A percentile compares a stretch with the other conserved stretches of the same genome.
Conservation (phyloP, 1,284 basidiomycete genomes). For the Cryptococcus amylolentus region DNA sequence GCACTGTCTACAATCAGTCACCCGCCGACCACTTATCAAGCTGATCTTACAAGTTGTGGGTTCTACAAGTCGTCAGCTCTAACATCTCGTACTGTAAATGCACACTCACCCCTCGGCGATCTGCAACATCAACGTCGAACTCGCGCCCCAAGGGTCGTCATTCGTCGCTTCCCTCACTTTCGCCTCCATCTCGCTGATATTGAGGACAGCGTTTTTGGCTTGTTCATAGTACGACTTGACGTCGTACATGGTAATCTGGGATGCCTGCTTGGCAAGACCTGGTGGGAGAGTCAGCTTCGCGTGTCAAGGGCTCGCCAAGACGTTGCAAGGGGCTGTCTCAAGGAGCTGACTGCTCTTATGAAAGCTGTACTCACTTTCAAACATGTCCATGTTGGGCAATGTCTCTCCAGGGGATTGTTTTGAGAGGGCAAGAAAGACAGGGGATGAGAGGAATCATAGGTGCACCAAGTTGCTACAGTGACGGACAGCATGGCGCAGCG, state of each 20-base stretch:
- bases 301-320: not conserved
- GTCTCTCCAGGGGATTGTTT: not conserved
- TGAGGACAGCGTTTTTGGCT: conserved; percentile 70
- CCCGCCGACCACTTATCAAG: not conserved
- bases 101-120: conserved; percentile 83
- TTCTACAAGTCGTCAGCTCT: conserved; percentile 19
- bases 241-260: conserved; percentile 67
- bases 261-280: conserved; percentile 50
- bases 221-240: conserved; percentile 91
- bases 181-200: conserved; percentile 94
- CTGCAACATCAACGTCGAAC: conserved; percentile 97
- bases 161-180: conserved; percentile 98
- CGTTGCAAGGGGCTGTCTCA: not conserved
- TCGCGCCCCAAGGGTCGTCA: conserved; percentile 98
- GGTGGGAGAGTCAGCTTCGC: not conserved
- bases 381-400: conserved; percentile 28
- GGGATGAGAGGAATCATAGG: no score
- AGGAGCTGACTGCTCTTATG: conserved; percentile 1
- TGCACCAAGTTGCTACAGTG: no score
- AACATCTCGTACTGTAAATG: not conserved
- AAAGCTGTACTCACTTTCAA: conserved; percentile 28
- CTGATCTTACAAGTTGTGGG: conserved; percentile 35
- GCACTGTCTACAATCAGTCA: conserved; percentile 58
- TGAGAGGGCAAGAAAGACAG: no score
- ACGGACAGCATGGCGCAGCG: no score